Base-by-base conservation (phyloP, 441 rosid genomes). In the Eruca vesicaria region DNA sequence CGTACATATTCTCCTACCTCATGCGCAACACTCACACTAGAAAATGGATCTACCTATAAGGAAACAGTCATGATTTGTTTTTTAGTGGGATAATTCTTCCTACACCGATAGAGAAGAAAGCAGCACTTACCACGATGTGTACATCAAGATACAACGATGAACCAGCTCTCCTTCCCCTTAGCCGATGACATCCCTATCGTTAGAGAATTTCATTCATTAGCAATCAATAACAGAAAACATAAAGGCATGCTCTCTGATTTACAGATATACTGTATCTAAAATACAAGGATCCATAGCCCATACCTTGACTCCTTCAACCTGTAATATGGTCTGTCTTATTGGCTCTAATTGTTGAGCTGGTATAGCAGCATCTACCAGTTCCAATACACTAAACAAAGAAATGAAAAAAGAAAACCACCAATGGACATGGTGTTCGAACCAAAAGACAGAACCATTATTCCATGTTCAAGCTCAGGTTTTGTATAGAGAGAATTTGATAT, bases 91-190 rank as follows among this genome's bases (percentile, higher is more conserved):
- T 32, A 41, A 19, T 43, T 31, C 8, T 38, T n/a, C 63, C 68
- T 63, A 63, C 41, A 50, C 26, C 10, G 26, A 62, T 26, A 28
- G 61, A 36, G 45, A 77, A 57, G 55, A 23, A 66, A 70, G 36
- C 61, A 77, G 68, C 57, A 78, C 87, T 73, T 65, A 95, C 99
- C 94, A 87, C 98, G 63, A 95, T 93, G 78, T 95, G 99, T 18
- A 89, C 98, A 84, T 93, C 98, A 69, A 96, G 97, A 76, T 90
- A 86, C 76, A 96, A 83, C 68, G 74, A 87, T 57, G 97, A 96
- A 80, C 98, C 99, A 50, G 97, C 99, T 82, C 91, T 88, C 83
- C 99, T 93, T 71, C 97, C 99, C 82, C 99, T 87, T 83, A 96
- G 84, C 56, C 90, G 97, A 80, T 96, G 99, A 74, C 97, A 93